phyloP scores from a whole-genome alignment of 2,329 filamentous ascomycete species.

The Monilinia polystroma region DNA sequence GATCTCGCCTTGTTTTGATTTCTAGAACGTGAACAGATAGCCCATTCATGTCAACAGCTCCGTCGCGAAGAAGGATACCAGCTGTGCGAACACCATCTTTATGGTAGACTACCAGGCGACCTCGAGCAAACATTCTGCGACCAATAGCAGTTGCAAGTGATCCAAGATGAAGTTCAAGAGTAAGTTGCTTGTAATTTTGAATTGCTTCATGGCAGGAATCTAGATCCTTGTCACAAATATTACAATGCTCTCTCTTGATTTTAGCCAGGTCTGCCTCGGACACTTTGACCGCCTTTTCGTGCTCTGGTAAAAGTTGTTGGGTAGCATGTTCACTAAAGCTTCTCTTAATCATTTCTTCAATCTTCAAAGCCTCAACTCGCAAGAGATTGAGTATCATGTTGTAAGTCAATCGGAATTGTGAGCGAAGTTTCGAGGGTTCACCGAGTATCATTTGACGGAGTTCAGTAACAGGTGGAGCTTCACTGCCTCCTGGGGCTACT shows the following conservation, averaged over 20 bases:
- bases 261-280: slow-evolving; percentile 90
- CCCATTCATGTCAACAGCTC: slow-evolving; percentile 60
- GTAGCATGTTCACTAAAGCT: slow-evolving; percentile 98
- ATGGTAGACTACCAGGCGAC: slow-evolving; percentile 79
- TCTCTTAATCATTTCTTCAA: slow-evolving; percentile 99
- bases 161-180: slow-evolving; percentile 73
- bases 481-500: slow-evolving; percentile 74
- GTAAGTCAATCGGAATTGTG: slow-evolving; percentile 95
- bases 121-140: slow-evolving; percentile 71
- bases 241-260: slow-evolving; percentile 81
- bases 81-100: slow-evolving; percentile 80
- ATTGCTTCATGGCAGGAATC: slow-evolving; percentile 79
- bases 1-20: slow-evolving; percentile 65
- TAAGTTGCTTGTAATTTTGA: slow-evolving; percentile 77
- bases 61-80: slow-evolving; percentile 77
- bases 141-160: slow-evolving; percentile 80
- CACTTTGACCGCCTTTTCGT: slow-evolving; percentile 89
- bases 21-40: slow-evolving; percentile 78
- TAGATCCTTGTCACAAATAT: slow-evolving; percentile 76
- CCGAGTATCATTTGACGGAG: slow-evolving; percentile 93
- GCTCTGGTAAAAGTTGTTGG: slow-evolving; percentile 88
- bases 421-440: slow-evolving; percentile 90
- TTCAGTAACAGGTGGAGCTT: slow-evolving; percentile 81
- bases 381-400: slow-evolving; percentile 98
- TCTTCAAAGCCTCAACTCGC: slow-evolving; percentile 93